Conservation (phyloP, 129 eudicot genomes). For the Chrysanthemum seticuspe region DNA sequence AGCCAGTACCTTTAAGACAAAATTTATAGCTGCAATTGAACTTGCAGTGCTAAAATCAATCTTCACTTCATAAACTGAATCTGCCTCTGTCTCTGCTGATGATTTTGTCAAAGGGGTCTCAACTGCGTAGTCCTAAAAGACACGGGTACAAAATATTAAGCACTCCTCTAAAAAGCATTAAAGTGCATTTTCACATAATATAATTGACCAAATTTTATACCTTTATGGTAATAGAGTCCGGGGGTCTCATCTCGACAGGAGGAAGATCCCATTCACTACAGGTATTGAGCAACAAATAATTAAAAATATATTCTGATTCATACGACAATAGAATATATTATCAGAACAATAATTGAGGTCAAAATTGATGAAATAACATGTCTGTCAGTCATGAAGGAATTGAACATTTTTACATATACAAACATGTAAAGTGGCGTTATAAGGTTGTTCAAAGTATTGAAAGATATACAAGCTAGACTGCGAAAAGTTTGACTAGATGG, state of each 20-base stretch:
- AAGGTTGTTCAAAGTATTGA: constrained; percentile 6
- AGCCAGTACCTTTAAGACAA: constrained; percentile 77
- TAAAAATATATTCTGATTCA: neutral
- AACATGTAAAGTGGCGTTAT: neutral
- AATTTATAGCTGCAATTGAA: constrained; percentile 80
- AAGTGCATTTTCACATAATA: neutral
- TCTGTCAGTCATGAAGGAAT: too few relatives aligned
- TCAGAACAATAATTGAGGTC: neutral
- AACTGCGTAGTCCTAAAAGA: constrained; percentile 84
- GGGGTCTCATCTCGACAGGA: constrained; percentile 84
- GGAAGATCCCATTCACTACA: constrained; percentile 99
- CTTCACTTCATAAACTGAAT: constrained; percentile 54
- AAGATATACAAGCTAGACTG: neutral
- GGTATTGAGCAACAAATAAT: constrained; percentile 11
- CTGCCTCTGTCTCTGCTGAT: constrained; percentile 40
- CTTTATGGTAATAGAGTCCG: constrained; percentile 74
- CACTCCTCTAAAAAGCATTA: constrained; percentile 7
- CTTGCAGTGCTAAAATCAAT: constrained; percentile 54
- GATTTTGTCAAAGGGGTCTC: constrained; percentile 78
- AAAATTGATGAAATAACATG: neutral
- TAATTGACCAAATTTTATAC: constrained; percentile 33
- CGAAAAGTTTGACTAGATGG: neutral
- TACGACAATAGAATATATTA: too few relatives aligned
- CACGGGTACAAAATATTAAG: constrained; percentile 5
- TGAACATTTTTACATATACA: too few relatives aligned